A percentile compares a stretch with the other conserved stretches of the same genome.
These are phyloP conservation scores for Phytophthora tentaculata DNA, from an alignment of 352 stramenopile species.

Conservation along the genomic window DNA sequence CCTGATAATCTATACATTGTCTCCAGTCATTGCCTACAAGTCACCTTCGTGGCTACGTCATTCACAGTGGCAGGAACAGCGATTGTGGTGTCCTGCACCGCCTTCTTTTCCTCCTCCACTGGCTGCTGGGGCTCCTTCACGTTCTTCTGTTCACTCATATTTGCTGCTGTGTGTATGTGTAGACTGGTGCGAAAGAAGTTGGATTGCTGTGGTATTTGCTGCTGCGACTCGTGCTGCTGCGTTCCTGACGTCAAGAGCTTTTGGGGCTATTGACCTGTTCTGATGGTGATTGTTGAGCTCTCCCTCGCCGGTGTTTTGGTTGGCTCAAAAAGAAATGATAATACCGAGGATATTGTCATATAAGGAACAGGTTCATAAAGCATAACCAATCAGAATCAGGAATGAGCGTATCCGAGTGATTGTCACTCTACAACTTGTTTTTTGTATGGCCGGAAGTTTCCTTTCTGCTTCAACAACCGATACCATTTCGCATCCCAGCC, in stretches of 20 bases:
- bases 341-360: slow-evolving; percentile 10
- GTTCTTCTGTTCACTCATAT: slow-evolving; percentile 53
- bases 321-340: slow-evolving; percentile 37
- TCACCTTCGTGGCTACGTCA: slow-evolving; percentile 71
- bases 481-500: slow-evolving; percentile 2
- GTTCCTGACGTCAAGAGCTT: slow-evolving; percentile 17
- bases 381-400: neutral
- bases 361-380: neutral
- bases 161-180: slow-evolving; percentile 28
- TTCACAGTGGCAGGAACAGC: slow-evolving; percentile 47
- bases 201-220: slow-evolving; percentile 5
- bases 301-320: slow-evolving; percentile 37
- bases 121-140: slow-evolving; percentile 41
- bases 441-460: slow-evolving; percentile 29
- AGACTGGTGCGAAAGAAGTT: slow-evolving; percentile 3
- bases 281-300: slow-evolving; percentile 31
- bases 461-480: slow-evolving; percentile 25
- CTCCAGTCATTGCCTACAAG: neutral
- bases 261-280: slow-evolving; percentile 22
- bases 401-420: neutral
- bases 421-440: slow-evolving; percentile 2
- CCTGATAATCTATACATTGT: neutral
- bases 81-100: slow-evolving; percentile 33
- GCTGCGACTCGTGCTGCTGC: slow-evolving; percentile 7
- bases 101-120: slow-evolving; percentile 41